These are phyloP conservation scores for Haberlea rhodopensis DNA, from an alignment of 257 asterid genomes.

Conservation along the genomic window DNA sequence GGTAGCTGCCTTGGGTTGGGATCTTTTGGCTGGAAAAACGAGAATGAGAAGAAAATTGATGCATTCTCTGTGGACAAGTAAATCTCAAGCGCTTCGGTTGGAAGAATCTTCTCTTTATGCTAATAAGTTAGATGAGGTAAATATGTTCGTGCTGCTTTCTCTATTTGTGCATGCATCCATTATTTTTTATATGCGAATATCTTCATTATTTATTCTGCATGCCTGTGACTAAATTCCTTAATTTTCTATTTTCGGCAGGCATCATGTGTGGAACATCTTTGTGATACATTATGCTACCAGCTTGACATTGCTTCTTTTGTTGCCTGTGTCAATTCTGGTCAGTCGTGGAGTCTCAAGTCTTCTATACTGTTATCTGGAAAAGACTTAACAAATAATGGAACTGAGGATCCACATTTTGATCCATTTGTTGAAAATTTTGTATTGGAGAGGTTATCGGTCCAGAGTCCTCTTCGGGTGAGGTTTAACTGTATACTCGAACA, in stretches of 20 bases:
- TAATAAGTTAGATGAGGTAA: constrained; percentile 73
- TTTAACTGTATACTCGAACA: constrained; percentile 13
- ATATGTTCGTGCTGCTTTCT: constrained; percentile 17
- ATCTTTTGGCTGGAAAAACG: constrained; percentile 86
- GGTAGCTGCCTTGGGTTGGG: constrained; percentile 98
- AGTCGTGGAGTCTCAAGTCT: constrained; percentile 82
- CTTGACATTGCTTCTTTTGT: constrained; percentile 97
- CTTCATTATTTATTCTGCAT: constrained; percentile 9
- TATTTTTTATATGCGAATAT: constrained; percentile 19
- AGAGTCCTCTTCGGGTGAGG: constrained; percentile 94
- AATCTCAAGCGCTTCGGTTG: constrained; percentile 81
- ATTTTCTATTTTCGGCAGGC: constrained; percentile 56
- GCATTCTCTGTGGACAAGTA: constrained; percentile 91
- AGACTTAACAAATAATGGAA: constrained; percentile 37
- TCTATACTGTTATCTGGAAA: constrained; percentile 75
- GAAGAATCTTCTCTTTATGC: constrained; percentile 68
- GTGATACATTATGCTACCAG: constrained; percentile 86
- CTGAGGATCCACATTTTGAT: constrained; percentile 60
- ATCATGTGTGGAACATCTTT: constrained; percentile 80
- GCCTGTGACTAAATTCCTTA: constrained; percentile 20
- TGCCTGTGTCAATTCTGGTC: constrained; percentile 88
- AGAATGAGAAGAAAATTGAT: constrained; percentile 69
- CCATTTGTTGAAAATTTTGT: constrained; percentile 97
- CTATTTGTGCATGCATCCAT: constrained; percentile 18
- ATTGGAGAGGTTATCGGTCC: constrained; percentile 85